These are phyloP conservation scores for Lactarius trivialis DNA, from an alignment of 768 basidiomycete genomes.

Conservation along the genomic window DNA sequence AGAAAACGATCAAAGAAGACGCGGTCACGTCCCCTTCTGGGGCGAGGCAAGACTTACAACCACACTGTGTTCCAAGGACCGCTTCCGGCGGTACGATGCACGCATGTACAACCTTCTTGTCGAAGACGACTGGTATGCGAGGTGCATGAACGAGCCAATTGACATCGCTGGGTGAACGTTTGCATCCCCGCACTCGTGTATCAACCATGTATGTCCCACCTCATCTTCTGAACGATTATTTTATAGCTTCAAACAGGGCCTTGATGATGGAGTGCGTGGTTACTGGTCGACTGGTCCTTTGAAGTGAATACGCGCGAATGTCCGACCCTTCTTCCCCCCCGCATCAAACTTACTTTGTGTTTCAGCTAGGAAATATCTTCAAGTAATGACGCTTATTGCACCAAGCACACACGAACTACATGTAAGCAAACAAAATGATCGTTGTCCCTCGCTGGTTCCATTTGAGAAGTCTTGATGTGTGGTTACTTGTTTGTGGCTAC, in stretches of 20 bases:
- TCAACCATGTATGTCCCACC: slow-evolving; percentile 11
- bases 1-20: slow-evolving; percentile 19
- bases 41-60: slow-evolving; percentile 5
- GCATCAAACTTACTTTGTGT: not conserved
- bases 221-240: not conserved
- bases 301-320: slow-evolving; percentile 17
- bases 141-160: slow-evolving; percentile 19
- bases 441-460: not conserved
- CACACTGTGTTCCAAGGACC: slow-evolving; percentile 7
- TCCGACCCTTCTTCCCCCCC: not conserved
- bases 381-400: not conserved
- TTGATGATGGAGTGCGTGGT: slow-evolving; percentile 13
- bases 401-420: not conserved
- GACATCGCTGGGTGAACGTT: slow-evolving; percentile 1
- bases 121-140: slow-evolving; percentile 26
- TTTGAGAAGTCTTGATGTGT: too few relatives aligned
- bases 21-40: slow-evolving; percentile 17
- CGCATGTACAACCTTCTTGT: slow-evolving; percentile 22
- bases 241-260: slow-evolving; percentile 8
- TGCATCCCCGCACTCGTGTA: not conserved
- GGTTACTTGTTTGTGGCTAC: too few relatives aligned
- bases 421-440: not conserved
- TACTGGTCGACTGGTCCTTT: slow-evolving; percentile 12
- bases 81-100: slow-evolving; percentile 19
- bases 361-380: slow-evolving; percentile 13